A percentile compares a stretch with the other conserved stretches of the same genome.
phyloP scores from a whole-genome alignment of 1,139 yeast species.

The Saccharomyces hybrid region DNA sequence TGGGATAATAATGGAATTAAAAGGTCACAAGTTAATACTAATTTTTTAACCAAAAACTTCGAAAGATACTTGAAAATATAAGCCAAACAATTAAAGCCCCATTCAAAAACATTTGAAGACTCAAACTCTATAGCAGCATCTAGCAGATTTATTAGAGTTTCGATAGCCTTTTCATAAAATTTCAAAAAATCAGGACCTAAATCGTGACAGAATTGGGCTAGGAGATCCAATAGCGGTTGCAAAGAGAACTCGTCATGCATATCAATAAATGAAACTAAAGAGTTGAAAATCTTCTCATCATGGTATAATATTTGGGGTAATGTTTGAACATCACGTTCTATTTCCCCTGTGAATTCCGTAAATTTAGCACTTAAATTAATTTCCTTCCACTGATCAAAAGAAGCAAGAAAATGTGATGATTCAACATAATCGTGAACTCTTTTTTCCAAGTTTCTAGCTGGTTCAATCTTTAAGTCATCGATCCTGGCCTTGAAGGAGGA shows the following conservation, averaged over 20 bases:
- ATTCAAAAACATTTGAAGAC: constrained; percentile 49
- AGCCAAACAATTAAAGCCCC: constrained; percentile 79
- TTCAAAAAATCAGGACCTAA: constrained; percentile 84
- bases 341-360: constrained; percentile 51
- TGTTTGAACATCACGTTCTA: constrained; percentile 53
- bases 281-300: constrained; percentile 51
- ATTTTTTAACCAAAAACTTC: constrained; percentile 50
- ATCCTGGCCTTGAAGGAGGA: constrained; percentile 76
- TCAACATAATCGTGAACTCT: constrained; percentile 67
- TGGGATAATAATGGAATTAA: constrained; percentile 58
- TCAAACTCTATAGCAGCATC: constrained; percentile 50
- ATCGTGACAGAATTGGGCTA: constrained; percentile 86
- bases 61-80: constrained; percentile 83
- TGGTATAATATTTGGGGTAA: constrained; percentile 77
- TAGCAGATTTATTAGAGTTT: constrained; percentile 43
- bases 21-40: constrained; percentile 58
- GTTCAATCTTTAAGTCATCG: constrained; percentile 80
- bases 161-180: constrained; percentile 51
- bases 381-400: constrained; percentile 83
- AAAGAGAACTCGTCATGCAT: constrained; percentile 61
- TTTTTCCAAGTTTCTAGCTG: constrained; percentile 54
- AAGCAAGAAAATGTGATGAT: constrained; percentile 68
- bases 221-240: constrained; percentile 73
- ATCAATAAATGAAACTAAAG: constrained; percentile 44
- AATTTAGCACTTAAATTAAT: constrained; percentile 72